Conservation (phyloP, 345 rosid species). For the Citrus unshiu region DNA sequence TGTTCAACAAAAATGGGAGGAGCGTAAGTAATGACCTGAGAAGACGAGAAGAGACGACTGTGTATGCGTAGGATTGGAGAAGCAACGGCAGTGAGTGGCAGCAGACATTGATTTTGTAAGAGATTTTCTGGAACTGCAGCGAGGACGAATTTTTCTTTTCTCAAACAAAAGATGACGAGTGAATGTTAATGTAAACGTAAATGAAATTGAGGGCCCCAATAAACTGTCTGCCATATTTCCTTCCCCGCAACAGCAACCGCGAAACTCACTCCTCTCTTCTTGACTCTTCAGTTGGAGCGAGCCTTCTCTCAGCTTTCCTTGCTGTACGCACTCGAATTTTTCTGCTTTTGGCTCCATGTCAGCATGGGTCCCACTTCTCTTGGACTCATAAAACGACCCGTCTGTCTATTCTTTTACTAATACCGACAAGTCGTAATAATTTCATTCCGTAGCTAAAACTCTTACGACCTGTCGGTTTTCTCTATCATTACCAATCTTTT, state of each 20-base stretch:
- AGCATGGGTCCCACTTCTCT: neutral
- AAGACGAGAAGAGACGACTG: constrained; percentile 85
- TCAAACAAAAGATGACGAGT: constrained; percentile 13
- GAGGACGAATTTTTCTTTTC: neutral
- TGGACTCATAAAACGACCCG: neutral
- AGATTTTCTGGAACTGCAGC: neutral
- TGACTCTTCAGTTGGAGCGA: no score
- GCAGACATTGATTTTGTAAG: constrained; percentile 20
- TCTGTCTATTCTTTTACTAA: no score
- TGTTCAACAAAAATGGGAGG: neutral
- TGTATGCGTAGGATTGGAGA: constrained; percentile 22
- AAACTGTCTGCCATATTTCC: constrained; percentile 63
- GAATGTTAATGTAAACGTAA: neutral
- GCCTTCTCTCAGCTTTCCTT: neutral
- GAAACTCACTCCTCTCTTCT: neutral
- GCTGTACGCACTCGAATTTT: neutral
- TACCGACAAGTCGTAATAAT: no score
- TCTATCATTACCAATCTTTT: no score
- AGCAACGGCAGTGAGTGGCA: constrained; percentile 22
- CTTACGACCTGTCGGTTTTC: no score
- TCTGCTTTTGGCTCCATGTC: neutral
- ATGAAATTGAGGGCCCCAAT: constrained; percentile 34
- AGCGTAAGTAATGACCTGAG: constrained; percentile 45
- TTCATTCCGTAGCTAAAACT: no score
- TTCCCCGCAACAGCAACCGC: constrained; percentile 8